These are phyloP conservation scores for Echium plantagineum DNA, from an alignment of 257 asterid genomes.

Conservation along the genomic window DNA sequence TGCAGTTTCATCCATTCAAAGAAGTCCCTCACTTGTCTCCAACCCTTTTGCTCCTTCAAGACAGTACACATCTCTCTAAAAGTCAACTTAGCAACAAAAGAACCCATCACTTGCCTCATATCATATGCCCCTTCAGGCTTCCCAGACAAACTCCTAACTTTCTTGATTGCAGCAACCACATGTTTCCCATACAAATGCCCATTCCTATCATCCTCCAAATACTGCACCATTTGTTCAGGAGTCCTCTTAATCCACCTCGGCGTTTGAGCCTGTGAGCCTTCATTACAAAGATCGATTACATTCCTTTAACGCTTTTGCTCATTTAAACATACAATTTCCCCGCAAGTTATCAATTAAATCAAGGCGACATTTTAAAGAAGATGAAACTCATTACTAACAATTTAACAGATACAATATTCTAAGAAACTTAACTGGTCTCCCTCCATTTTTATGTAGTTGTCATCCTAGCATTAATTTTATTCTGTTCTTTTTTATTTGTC, in stretches of 20 bases:
- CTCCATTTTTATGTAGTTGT: no score
- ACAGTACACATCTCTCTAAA: conserved; percentile 90
- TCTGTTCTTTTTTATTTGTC: no score
- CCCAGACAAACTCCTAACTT: conserved; percentile 62
- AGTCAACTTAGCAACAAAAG: conserved; percentile 79
- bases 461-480: no score
- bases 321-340: no score
- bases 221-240: conserved; percentile 87
- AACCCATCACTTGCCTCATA: conserved; percentile 73
- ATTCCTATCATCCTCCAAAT: conserved; percentile 76
- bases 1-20: conserved; percentile 94
- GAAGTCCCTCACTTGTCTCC: conserved; percentile 91
- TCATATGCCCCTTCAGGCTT: conserved; percentile 54
- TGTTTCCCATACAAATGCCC: conserved; percentile 79
- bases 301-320: no score
- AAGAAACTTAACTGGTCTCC: no score
- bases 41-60: conserved; percentile 79
- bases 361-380: no score
- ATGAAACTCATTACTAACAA: no score
- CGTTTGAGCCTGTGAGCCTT: conserved; percentile 78
- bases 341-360: no score
- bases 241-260: conserved; percentile 86
- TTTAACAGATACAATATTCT: no score
- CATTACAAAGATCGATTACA: conserved; percentile 27
- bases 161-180: conserved; percentile 82